phyloP scores from a whole-genome alignment of 2,329 filamentous ascomycete species.

The Pseudogymnoascus sp. region DNA sequence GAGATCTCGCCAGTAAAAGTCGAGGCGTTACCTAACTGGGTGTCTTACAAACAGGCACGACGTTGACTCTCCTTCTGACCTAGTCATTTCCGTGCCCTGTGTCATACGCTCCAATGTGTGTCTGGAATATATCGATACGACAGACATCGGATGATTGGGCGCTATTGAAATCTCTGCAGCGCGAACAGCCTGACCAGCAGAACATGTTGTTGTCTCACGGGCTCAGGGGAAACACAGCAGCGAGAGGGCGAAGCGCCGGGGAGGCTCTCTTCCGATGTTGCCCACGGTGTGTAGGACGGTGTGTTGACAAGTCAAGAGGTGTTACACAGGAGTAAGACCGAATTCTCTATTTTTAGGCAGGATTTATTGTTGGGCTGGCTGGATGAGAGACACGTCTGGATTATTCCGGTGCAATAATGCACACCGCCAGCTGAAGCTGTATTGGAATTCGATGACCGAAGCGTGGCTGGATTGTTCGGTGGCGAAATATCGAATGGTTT shows the following conservation, averaged over 20 bases:
- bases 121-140: not conserved
- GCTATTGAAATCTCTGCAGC: not conserved
- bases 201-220: not conserved
- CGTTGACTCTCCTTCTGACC: conserved; percentile 1
- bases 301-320: not conserved
- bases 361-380: not conserved
- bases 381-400: conserved; percentile 1
- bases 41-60: not conserved
- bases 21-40: not conserved
- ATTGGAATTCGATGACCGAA: not conserved
- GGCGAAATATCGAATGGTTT: not conserved
- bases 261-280: not conserved
- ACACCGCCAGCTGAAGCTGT: not conserved
- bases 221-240: not conserved
- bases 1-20: not conserved
- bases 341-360: not conserved
- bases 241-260: not conserved
- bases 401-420: not conserved
- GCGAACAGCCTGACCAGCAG: not conserved
- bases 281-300: not conserved
- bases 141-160: not conserved
- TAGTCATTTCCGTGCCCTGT: not conserved
- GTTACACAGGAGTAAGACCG: not conserved
- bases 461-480: not conserved
- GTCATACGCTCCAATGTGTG: not conserved